Conservation (phyloP, 208 protist genomes). For the Endotrypanum monterogeii region DNA sequence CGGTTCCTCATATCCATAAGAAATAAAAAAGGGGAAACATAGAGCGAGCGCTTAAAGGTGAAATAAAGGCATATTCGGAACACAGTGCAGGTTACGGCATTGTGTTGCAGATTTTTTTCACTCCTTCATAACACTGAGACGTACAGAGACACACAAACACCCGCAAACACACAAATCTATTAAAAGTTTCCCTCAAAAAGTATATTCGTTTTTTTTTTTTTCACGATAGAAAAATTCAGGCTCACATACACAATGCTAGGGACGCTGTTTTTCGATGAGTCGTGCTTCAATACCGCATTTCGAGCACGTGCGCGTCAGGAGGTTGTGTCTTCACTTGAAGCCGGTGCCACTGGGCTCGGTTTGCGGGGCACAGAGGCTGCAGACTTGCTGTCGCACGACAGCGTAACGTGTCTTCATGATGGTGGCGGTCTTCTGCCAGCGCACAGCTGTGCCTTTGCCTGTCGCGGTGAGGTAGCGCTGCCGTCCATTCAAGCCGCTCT, state of each 20-base stretch:
- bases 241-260: constrained; percentile 45
- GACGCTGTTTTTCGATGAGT: constrained; percentile 82
- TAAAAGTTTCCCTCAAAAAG: neutral
- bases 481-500: constrained; percentile 59
- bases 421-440: constrained; percentile 4
- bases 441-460: constrained; percentile 37
- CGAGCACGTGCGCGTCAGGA: constrained; percentile 29
- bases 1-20: neutral
- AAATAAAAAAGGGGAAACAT: too few relatives aligned
- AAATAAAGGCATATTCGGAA: neutral
- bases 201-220: neutral
- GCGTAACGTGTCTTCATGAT: constrained; percentile 19
- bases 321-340: neutral
- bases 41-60: neutral
- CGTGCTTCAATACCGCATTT: constrained; percentile 53
- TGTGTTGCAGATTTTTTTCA: neutral
- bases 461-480: constrained; percentile 56
- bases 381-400: neutral
- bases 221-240: neutral
- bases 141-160: neutral
- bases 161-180: neutral
- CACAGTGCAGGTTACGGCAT: neutral
- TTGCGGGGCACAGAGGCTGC: neutral
- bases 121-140: neutral
- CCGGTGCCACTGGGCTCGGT: constrained; percentile 3